Evolutionary conservation across 2,329 filamentous ascomycete species (phyloP).

Genomic region (Alternaria sp.): DNA sequence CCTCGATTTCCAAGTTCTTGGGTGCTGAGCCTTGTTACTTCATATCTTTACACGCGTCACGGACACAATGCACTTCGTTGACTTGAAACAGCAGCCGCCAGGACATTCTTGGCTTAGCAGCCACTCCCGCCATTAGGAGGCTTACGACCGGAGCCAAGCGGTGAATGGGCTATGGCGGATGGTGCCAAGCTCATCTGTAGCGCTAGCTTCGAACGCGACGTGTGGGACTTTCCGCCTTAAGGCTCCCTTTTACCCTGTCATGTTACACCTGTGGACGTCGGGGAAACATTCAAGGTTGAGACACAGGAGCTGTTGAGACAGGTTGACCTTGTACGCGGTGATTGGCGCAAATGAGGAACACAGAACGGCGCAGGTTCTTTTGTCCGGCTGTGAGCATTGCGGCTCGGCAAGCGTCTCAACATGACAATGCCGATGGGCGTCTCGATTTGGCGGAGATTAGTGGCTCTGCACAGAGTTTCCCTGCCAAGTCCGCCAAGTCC

Average conservation of each 20-base stretch:
- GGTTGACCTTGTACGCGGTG: not conserved
- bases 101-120: slow-evolving; percentile 7
- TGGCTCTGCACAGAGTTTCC: not conserved
- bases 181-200: slow-evolving; percentile 1
- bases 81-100: slow-evolving; percentile 11
- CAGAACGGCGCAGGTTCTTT: not conserved
- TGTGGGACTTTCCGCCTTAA: slow-evolving; percentile 5
- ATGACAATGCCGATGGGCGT: not conserved
- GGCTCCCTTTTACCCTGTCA: not conserved
- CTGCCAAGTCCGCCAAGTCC: slow-evolving; percentile 4
- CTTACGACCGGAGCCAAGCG: slow-evolving; percentile 5
- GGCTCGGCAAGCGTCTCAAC: not conserved
- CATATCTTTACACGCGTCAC: slow-evolving; percentile 5
- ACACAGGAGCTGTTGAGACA: not conserved
- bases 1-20: slow-evolving; percentile 2
- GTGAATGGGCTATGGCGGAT: not conserved
- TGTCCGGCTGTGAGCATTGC: not conserved
- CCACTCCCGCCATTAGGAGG: slow-evolving; percentile 5
- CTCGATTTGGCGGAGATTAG: not conserved
- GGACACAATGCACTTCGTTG: not conserved
- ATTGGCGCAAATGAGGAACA: not conserved
- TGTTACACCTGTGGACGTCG: not conserved
- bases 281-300: not conserved
- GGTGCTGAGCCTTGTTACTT: slow-evolving; percentile 3
- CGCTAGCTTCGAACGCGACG: slow-evolving; percentile 6